Percentiles rank a stretch among this genome's conserved stretches.
These are phyloP conservation scores for Cenchrus americanus DNA, from an alignment of 176 grass and related monocot species.

Conservation along the genomic window DNA sequence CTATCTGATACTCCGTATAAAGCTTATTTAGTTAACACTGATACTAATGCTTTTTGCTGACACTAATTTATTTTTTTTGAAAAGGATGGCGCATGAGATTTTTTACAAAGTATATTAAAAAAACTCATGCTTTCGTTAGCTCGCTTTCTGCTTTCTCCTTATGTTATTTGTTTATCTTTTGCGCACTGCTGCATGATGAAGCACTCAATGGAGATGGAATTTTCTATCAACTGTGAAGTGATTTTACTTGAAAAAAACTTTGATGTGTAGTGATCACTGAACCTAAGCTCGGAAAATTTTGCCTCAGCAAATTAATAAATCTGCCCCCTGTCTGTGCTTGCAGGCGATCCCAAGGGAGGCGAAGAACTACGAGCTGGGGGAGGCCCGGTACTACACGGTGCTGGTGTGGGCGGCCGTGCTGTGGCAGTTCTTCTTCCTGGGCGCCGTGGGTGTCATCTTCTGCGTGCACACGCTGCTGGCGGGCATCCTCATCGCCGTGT, in stretches of 20 bases:
- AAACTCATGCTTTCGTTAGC: not conserved
- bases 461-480: constrained; percentile 70
- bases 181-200: not conserved
- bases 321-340: not conserved
- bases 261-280: not conserved
- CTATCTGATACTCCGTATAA: not conserved
- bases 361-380: constrained; percentile 41
- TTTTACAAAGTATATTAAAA: not conserved
- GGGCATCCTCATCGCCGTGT: constrained; percentile 64
- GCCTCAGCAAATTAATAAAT: not conserved
- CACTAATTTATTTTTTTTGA: no score
- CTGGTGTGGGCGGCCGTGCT: constrained; percentile 43
- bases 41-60: not conserved
- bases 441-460: constrained; percentile 69
- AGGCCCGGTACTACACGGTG: constrained; percentile 55
- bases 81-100: not conserved
- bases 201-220: not conserved
- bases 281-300: not conserved
- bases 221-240: no score
- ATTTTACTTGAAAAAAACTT: no score
- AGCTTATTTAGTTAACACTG: not conserved
- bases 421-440: constrained; percentile 77
- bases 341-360: constrained; percentile 67
- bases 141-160: not conserved
- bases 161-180: not conserved